phyloP scores from a whole-genome alignment of 306 rosid genomes.

The Quercus ilex region DNA sequence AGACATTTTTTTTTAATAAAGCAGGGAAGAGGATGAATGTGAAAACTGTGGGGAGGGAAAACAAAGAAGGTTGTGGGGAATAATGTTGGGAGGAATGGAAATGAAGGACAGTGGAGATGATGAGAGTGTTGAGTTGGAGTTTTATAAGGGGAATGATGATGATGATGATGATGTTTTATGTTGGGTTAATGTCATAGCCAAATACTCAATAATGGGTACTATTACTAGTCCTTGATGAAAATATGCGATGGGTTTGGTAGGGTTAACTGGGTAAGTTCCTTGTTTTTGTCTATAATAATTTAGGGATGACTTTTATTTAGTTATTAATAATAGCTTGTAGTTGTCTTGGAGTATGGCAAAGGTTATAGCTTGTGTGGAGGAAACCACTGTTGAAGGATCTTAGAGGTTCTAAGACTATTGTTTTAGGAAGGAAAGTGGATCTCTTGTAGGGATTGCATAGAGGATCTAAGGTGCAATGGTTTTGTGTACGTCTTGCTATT shows the following conservation, averaged over 20 bases:
- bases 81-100: constrained; percentile 4
- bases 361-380: too few species aligned
- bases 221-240: too few species aligned
- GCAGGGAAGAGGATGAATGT: constrained; percentile 26
- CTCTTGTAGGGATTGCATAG: too few species aligned
- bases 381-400: too few species aligned
- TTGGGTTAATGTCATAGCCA: constrained; percentile 13
- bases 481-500: too few species aligned
- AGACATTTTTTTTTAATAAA: neutral
- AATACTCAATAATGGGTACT: neutral
- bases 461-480: too few species aligned
- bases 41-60: constrained; percentile 29
- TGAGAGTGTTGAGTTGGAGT: constrained; percentile 31
- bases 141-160: neutral
- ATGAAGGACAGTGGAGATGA: neutral
- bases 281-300: neutral
- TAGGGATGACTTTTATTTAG: neutral
- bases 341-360: neutral
- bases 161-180: constrained; percentile 30
- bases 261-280: neutral
- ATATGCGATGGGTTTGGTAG: constrained; percentile 4
- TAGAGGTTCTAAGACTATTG: too few species aligned
- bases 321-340: neutral
- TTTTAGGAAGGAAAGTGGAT: too few species aligned
- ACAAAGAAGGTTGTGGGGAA: constrained; percentile 12